Evolutionary conservation across 2,329 filamentous ascomycete species (phyloP), one percentile per base, ranked within the genome.

Genomic region (Uncinocarpus reesii): DNA sequence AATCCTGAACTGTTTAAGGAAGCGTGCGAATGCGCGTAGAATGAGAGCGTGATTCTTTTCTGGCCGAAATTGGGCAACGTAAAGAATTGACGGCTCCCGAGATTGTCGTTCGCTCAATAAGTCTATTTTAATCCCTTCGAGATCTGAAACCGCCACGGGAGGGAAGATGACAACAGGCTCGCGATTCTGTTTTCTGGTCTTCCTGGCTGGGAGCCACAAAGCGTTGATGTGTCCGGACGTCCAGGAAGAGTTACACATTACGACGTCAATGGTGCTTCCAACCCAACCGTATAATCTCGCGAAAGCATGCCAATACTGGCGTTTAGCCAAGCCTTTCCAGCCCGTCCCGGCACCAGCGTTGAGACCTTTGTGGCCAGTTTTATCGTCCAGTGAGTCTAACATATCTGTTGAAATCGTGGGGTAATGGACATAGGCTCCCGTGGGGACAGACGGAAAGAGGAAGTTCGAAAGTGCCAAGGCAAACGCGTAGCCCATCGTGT

Each of bases 401-500:
- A 98, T 98, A 60, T 98, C 92, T 43, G 88, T 98, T 2, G 89
- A 95, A 47, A 98, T 98, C 48, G 90, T 96, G 1, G 92, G 92
- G 63, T 96, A 98, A 69, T 98, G 92, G 1, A 96, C 89, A 62
- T 98, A 98, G 45, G 92, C 89, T 38, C 79, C 88, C 0, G 88
- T 95, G 0, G 90, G 86, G 1, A 95, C 77, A 29, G 70, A 66
- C 0, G 78, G 83, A 62, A 96, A 96, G 20, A 96, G 73, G 54
- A 84, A 76, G 62, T 88, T 92, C 65, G 76, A 84, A 2, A 95
- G 73, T 7, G 86, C 87, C 8, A 95, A 77, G 0, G 85, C 78
- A 62, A 96, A 98, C 21, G 90, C 88, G 61, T 95, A 98, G 53
- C 92, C 92, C 89, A 98, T 95, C 1, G 92, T 98, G 62, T 98